A percentile compares a stretch with the other conserved stretches of the same genome.
Conservation (phyloP, 2,329 filamentous ascomycete genomes). For the Fusarium paranaense region DNA sequence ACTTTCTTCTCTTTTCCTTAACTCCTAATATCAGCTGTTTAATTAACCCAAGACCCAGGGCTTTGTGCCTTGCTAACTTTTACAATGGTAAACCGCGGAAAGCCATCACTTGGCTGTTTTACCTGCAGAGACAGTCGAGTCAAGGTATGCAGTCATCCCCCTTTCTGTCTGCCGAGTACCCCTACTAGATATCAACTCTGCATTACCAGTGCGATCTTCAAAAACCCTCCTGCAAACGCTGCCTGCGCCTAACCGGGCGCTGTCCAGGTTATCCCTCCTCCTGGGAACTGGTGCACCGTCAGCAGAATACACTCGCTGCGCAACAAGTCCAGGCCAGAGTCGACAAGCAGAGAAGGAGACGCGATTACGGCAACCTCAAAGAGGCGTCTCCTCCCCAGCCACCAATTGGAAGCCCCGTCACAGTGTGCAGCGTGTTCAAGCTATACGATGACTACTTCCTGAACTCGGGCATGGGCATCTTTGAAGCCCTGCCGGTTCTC, state of each 20-base stretch:
- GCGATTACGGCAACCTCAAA: not conserved
- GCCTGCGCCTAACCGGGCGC: not conserved
- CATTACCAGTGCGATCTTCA: not conserved
- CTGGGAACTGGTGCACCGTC: not conserved
- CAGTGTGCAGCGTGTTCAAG: not conserved
- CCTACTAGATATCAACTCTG: not conserved
- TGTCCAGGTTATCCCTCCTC: not conserved
- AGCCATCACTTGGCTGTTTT: not conserved
- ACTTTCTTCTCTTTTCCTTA: not conserved
- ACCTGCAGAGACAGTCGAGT: not conserved
- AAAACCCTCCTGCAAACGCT: not conserved
- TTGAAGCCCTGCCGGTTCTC: not conserved
- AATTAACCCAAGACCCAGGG: not conserved
- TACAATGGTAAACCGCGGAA: not conserved
- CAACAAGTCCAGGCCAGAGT: not conserved
- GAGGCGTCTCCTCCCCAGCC: not conserved
- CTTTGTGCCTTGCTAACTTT: not conserved
- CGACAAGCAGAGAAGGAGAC: not conserved
- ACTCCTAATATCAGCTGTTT: no score
- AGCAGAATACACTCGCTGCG: not conserved
- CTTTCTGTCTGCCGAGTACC: not conserved
- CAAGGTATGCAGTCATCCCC: not conserved
- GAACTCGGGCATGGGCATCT: not conserved
- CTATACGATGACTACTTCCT: not conserved
- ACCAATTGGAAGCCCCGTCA: not conserved